A percentile compares a stretch with the other conserved stretches of the same genome.
These are phyloP conservation scores for Scedosporium apiospermum DNA, from an alignment of 2,329 filamentous ascomycete species.

Conservation along the genomic window DNA sequence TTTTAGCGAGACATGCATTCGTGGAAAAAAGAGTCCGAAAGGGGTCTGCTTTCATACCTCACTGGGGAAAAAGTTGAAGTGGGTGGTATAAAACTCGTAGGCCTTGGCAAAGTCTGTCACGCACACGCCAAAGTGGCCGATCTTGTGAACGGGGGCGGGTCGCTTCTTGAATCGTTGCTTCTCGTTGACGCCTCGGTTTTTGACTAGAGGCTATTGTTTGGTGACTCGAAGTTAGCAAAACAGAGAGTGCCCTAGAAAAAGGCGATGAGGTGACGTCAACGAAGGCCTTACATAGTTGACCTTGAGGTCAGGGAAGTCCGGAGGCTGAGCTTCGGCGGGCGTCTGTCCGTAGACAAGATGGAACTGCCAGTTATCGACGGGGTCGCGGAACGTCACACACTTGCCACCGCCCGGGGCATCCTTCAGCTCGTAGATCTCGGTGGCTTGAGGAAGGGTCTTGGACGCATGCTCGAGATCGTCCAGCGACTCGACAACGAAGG, in stretches of 20 bases:
- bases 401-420: slow-evolving; percentile 45
- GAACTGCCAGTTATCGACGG: slow-evolving; percentile 46
- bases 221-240: background rate
- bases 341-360: slow-evolving; percentile 48
- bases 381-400: slow-evolving; percentile 40
- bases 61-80: slow-evolving; percentile 42
- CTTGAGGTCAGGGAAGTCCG: slow-evolving; percentile 29
- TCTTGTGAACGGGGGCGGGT: slow-evolving; percentile 39
- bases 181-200: slow-evolving; percentile 30
- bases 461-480: slow-evolving; percentile 44
- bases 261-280: background rate
- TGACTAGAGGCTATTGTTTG: slow-evolving; percentile 24
- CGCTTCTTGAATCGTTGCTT: slow-evolving; percentile 40
- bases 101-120: slow-evolving; percentile 39
- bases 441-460: slow-evolving; percentile 34
- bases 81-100: slow-evolving; percentile 37
- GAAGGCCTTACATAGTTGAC: slow-evolving; percentile 31
- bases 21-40: background rate
- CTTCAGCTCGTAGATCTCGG: slow-evolving; percentile 33
- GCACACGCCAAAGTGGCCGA: slow-evolving; percentile 46
- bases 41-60: slow-evolving; percentile 24
- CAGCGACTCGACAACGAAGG: slow-evolving; percentile 46
- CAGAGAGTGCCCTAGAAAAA: background rate
- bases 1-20: no score
- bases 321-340: slow-evolving; percentile 20